Evolutionary conservation across 2,329 filamentous ascomycete species (phyloP).

Genomic region (Arachnopeziza araneosa): DNA sequence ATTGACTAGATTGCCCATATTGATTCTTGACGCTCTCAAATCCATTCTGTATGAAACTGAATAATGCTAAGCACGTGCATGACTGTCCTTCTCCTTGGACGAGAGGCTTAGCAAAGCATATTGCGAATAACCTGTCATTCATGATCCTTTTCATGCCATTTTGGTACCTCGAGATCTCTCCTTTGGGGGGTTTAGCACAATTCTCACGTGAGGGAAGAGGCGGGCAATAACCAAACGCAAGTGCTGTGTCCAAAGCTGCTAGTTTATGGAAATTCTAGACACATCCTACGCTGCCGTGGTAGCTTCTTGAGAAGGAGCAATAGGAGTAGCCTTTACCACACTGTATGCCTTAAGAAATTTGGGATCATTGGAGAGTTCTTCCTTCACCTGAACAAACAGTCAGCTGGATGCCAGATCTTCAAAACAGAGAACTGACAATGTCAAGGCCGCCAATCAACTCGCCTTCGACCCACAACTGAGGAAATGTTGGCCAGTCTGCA

Average conservation of each 20-base stretch:
- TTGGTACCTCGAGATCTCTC: background rate
- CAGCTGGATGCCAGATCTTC: slow-evolving; percentile 6
- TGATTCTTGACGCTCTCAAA: background rate
- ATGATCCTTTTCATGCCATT: background rate
- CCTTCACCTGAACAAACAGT: slow-evolving; percentile 64
- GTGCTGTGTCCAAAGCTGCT: background rate
- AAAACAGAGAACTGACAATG: slow-evolving; percentile 57
- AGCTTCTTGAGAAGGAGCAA: background rate
- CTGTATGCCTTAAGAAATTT: slow-evolving; percentile 77
- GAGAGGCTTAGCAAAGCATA: background rate
- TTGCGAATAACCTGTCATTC: background rate
- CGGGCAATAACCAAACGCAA: background rate
- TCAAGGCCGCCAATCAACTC: slow-evolving; percentile 91
- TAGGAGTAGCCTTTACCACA: slow-evolving; percentile 17
- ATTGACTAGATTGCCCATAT: background rate
- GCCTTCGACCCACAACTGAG: slow-evolving; percentile 86
- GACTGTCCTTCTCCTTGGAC: background rate
- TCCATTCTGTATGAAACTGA: background rate
- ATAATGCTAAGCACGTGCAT: background rate
- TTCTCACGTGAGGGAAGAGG: background rate
- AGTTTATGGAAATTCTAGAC: background rate
- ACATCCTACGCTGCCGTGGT: background rate
- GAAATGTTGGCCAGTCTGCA: slow-evolving; percentile 98
- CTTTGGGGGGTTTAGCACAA: background rate
- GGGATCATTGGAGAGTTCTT: slow-evolving; percentile 78